These are phyloP conservation scores for Citrullus colocynthis DNA, from an alignment of 306 rosid genomes.

Conservation along the genomic window DNA sequence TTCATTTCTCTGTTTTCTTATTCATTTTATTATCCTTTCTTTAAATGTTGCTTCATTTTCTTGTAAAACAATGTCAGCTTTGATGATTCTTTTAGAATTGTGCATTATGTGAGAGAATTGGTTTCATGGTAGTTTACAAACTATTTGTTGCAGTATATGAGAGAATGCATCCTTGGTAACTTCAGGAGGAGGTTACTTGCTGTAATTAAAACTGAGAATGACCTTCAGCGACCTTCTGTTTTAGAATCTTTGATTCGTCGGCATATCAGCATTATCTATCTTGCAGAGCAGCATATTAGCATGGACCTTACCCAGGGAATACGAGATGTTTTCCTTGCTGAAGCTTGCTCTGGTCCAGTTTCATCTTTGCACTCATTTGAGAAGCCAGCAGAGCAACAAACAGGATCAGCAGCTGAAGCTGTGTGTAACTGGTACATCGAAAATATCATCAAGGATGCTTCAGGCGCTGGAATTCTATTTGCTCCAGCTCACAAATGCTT, in stretches of 20 bases:
- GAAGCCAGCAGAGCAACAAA: conserved; percentile 70
- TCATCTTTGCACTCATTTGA: conserved; percentile 86
- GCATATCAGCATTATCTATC: conserved; percentile 78
- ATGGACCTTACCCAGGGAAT: conserved; percentile 95
- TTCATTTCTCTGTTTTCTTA: too few relatives aligned
- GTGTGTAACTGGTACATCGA: conserved; percentile 96
- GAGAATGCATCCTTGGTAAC: conserved; percentile 97
- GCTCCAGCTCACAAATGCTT: conserved; percentile 85
- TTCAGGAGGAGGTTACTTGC: conserved; percentile 95
- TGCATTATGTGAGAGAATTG: neutral
- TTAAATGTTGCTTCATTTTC: neutral
- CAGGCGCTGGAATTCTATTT: conserved; percentile 93
- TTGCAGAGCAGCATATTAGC: conserved; percentile 98
- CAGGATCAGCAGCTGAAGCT: conserved; percentile 83
- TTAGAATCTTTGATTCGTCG: conserved; percentile 72
- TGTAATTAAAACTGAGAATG: conserved; percentile 83
- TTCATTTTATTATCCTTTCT: neutral
- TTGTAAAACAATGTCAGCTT: neutral
- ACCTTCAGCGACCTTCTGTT: conserved; percentile 92
- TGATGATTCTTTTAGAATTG: neutral
- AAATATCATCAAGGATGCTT: conserved; percentile 76
- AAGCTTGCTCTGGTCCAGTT: conserved; percentile 92
- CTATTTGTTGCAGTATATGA: conserved; percentile 79
- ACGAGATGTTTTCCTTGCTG: conserved; percentile 82
- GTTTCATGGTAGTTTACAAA: conserved; percentile 11